Base-by-base conservation (phyloP, 106 monocot species). In the Phalaenopsis equestris region DNA sequence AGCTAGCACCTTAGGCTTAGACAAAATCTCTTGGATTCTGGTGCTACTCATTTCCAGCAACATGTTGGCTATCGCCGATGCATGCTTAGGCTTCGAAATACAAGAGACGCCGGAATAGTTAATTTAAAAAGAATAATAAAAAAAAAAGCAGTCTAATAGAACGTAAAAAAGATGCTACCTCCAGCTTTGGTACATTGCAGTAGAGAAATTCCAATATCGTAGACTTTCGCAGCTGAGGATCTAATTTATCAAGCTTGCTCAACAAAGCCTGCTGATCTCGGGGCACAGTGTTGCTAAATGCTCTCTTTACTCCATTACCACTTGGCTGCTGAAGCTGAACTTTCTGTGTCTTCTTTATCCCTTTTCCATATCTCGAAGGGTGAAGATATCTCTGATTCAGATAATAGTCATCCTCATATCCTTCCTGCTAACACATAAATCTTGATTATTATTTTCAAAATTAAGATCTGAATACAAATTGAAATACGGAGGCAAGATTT, bases 41-140 rank as follows among this genome's bases (percentile, higher is more conserved):
- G 48, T 48, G 48, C 48, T 48, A 56, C 17, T 56, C 36, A 78
- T 78, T 52, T 39, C 16, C 41, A 57, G 16, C 56, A 78, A 23
- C 57, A 38, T 57, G 38, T 41, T 21, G 5, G 78, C 56, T 58
- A 57, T 56, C 8, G 55, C 24, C 23, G 56, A 57, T 41, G 78
- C 55, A 58, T 78, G 39, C 41, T 58, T 41, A 8, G 38, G 55
- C 78, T 78, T 56, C 78, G 58, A 11, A 76, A 9, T 48, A 24
- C 36, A 11, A 36, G 23, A 55, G 49, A 10, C 6, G 24, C 24
- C 41, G 16, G 23, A 11, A 49, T 49, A 11, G 24, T 55, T 24
- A 49, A 76, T 6, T 30, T 0, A 0, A 30, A 76, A 47, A 76
- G n/a, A 6, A 76, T 21, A 48, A 46, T 21, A 24, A 37, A 37